Evolutionary conservation across 306 rosid species (phyloP).

Genomic region (Crotalaria pallida): DNA sequence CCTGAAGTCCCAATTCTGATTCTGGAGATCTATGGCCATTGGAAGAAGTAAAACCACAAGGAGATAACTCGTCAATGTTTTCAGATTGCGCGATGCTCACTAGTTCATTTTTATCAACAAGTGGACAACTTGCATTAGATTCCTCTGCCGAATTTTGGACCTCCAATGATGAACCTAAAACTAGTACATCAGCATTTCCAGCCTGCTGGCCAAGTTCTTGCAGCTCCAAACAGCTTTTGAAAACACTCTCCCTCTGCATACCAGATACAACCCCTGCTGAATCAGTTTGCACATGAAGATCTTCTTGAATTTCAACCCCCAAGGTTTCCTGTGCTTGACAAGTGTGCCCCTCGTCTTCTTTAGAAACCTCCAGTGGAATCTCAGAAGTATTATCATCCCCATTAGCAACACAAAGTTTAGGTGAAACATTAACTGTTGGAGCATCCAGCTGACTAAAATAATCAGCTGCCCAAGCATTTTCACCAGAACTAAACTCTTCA

Average conservation of each 20-base stretch:
- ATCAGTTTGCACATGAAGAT: constrained; percentile 23
- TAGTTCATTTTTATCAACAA: constrained; percentile 31
- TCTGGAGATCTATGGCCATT: constrained; percentile 24
- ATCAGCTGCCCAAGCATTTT: constrained; percentile 70
- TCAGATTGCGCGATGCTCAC: constrained; percentile 15
- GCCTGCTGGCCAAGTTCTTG: constrained; percentile 31
- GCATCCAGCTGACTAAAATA: constrained; percentile 48
- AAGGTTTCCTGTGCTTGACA: constrained; percentile 32
- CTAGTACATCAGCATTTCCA: constrained; percentile 28
- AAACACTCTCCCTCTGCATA: constrained; percentile 35
- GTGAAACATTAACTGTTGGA: constrained; percentile 26
- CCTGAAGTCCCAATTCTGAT: constrained; percentile 23
- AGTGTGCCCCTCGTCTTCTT: constrained; percentile 34
- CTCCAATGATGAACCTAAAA: constrained; percentile 20
- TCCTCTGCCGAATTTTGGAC: constrained; percentile 27
- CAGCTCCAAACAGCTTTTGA: constrained; percentile 59
- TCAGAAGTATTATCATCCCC: constrained; percentile 21
- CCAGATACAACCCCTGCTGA: constrained; percentile 35
- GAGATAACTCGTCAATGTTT: constrained; percentile 28
- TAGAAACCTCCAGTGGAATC: constrained; percentile 34
- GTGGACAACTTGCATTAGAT: constrained; percentile 13
- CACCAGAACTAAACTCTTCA: constrained; percentile 50
- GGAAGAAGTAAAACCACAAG: constrained; percentile 27
- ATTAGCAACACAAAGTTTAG: constrained; percentile 1
- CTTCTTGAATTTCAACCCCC: constrained; percentile 30